A percentile compares a stretch with the other conserved stretches of the same genome.
phyloP scores from a whole-genome alignment of 108 stramenopile species.

The Aurantiochytrium sp. region DNA sequence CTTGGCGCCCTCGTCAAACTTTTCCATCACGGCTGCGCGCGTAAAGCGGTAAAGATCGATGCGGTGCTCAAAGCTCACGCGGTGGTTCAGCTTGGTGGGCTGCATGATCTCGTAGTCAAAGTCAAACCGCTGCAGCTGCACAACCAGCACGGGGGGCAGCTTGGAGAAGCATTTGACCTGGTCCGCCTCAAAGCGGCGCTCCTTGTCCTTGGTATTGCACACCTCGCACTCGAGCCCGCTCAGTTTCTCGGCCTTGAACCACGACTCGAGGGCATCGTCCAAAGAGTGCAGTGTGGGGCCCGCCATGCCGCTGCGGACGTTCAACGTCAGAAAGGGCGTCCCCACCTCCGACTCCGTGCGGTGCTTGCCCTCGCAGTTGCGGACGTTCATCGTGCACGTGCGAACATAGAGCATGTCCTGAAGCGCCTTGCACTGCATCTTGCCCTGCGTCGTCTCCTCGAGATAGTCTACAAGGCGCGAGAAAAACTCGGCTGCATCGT shows the following conservation, averaged over 20 bases:
- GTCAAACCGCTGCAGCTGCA: constrained; percentile 13
- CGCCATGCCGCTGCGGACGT: constrained; percentile 16
- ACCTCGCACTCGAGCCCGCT: constrained; percentile 21
- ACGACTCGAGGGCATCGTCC: neutral
- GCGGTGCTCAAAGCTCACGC: constrained; percentile 20
- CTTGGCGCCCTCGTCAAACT: neutral
- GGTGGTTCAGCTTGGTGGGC: constrained; percentile 28
- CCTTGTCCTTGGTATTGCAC: constrained; percentile 21
- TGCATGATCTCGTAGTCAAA: constrained; percentile 29
- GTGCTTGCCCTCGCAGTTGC: constrained; percentile 20
- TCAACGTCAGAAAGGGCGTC: neutral
- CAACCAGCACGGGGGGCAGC: constrained; percentile 21
- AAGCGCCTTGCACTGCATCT: neutral
- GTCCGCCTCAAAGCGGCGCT: constrained; percentile 13
- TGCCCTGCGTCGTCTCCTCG: neutral
- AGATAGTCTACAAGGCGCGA: constrained; percentile 18
- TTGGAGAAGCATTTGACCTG: constrained; percentile 26
- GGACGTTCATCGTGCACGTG: constrained; percentile 24
- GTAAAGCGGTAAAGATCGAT: constrained; percentile 8
- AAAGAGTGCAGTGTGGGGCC: constrained; percentile 18
- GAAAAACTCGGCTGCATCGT: neutral
- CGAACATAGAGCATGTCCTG: constrained; percentile 30
- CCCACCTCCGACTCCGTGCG: constrained; percentile 18
- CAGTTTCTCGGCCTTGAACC: constrained; percentile 24
- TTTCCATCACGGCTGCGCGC: neutral